Conservation (phyloP, 2,329 filamentous ascomycete genomes). For the Achaetomium macrosporum region DNA sequence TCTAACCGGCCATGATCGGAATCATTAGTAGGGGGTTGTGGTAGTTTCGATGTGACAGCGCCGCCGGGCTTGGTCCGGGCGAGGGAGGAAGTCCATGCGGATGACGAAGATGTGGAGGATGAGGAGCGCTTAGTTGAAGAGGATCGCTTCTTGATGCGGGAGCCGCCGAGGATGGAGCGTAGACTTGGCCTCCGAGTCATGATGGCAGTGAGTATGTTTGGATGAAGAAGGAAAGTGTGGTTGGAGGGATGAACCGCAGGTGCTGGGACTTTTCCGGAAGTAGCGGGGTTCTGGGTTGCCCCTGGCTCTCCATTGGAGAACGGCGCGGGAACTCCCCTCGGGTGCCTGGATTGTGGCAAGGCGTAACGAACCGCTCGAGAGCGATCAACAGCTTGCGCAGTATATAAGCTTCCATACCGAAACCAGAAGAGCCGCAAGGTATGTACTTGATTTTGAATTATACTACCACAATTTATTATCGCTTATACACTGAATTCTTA, state of each 20-base stretch:
- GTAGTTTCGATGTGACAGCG: background rate
- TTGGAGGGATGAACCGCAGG: background rate
- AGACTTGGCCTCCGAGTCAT: constrained; percentile 17
- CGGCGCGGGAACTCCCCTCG: too few relatives aligned
- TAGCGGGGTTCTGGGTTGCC: too few relatives aligned
- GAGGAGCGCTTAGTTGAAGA: constrained; percentile 6
- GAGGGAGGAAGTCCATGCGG: constrained; percentile 13
- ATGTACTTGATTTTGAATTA: too few relatives aligned
- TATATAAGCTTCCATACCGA: too few relatives aligned
- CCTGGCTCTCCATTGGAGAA: too few relatives aligned
- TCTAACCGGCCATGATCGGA: constrained; percentile 36
- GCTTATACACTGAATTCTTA: too few relatives aligned
- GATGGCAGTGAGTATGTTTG: background rate
- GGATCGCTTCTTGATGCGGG: constrained; percentile 22
- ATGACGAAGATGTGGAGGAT: background rate
- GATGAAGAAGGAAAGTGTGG: background rate
- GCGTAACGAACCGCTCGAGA: too few relatives aligned
- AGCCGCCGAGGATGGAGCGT: constrained; percentile 22
- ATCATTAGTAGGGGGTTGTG: constrained; percentile 20
- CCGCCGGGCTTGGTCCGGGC: constrained; percentile 18
- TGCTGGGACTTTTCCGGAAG: too few relatives aligned
- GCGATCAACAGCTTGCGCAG: too few relatives aligned
- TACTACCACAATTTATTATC: too few relatives aligned
- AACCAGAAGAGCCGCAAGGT: too few relatives aligned
- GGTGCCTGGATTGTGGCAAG: too few relatives aligned